Base-by-base conservation (phyloP, 345 rosid species). In the Gossypium turneri region DNA sequence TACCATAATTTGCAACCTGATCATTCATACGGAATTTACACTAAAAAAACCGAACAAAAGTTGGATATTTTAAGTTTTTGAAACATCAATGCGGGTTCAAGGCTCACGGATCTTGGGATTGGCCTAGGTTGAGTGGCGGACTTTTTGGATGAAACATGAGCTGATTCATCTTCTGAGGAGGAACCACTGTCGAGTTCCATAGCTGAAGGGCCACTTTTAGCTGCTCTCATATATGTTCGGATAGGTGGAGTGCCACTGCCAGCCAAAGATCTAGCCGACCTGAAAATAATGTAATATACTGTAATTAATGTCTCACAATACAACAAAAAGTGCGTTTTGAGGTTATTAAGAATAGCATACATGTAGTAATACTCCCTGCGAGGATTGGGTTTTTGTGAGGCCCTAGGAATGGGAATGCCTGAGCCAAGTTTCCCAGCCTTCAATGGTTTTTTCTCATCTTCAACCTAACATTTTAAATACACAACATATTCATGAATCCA, bases 251-350 rank as follows among this genome's bases (percentile, higher is more conserved):
- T 93, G 0, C 87, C 90, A 34, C 99, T 94, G 20, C 91, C 77
- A 1, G 98, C 98, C 77, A 95, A 60, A 2, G 99, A 93, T 79
- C 99, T 88, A 19, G 99, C 98, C 51, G 99, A 94, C 81, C 98
- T 94, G 92, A 76, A 70, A 11, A 48, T 12, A 25, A 12, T 27
- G 53, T 12, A 58, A 20, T 73, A 48, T 53, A 55, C 20, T 9
- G 16, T 64, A 41, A 13, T 34, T 34, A 34, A 34, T 34, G 41
- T 34, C 41, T 5, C 41, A 34, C 1, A 5, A 12, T 29, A 27
- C 72, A 66, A 68, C 45, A 41, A 34, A 63, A 73, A 79, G 29
- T 70, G 76, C 52, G 76, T 68, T 19, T 15, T 27, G 73, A 24
- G 41, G 66, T 7, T 48, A 12, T 59, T 59, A 0, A 25, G 15